phyloP scores from a whole-genome alignment of 441 rosid genomes.

The Gossypium schwendimanii region DNA sequence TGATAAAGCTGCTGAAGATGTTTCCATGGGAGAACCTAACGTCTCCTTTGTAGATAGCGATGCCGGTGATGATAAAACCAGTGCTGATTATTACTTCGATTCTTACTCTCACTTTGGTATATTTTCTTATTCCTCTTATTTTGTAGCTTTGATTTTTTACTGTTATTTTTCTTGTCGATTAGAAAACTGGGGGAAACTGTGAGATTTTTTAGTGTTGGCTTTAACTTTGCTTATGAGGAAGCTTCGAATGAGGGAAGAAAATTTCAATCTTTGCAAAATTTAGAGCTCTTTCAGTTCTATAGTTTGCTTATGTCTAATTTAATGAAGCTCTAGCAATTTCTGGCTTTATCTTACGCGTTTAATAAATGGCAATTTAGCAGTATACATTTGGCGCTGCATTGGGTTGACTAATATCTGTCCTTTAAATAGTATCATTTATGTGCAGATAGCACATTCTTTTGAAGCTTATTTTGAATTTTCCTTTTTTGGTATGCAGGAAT shows the following conservation, averaged over 20 bases:
- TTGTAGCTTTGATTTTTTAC: background rate
- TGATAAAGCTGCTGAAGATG: constrained; percentile 38
- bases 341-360: background rate
- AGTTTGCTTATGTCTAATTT: background rate
- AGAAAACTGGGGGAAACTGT: background rate
- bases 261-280: background rate
- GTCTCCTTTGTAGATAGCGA: constrained; percentile 20
- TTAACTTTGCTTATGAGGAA: background rate
- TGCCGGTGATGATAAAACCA: constrained; percentile 55
- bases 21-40: constrained; percentile 48
- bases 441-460: background rate
- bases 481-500: constrained; percentile 51
- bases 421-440: background rate
- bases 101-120: constrained; percentile 89
- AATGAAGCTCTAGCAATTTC: background rate
- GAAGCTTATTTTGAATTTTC: constrained; percentile 7
- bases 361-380: background rate
- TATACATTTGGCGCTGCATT: background rate
- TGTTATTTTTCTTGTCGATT: background rate
- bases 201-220: background rate
- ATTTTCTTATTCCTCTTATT: background rate
- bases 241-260: background rate
- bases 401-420: background rate
- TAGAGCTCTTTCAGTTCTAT: background rate
- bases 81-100: constrained; percentile 92